Conservation (phyloP, 305 asterid genomes). For the Rubia peregrina region DNA sequence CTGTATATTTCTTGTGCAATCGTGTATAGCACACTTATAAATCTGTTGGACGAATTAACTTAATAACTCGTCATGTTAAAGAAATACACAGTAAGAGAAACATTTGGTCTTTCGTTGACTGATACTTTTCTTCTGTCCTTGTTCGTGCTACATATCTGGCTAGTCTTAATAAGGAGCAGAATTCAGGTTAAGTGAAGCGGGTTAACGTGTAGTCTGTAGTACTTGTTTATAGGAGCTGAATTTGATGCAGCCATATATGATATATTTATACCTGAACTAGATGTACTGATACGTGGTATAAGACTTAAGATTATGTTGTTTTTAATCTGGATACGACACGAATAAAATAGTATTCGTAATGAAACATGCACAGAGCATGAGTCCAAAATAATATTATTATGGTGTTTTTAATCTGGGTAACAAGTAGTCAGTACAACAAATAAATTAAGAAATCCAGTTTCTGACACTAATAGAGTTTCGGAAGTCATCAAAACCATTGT, state of each 20-base stretch:
- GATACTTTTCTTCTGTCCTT: background rate
- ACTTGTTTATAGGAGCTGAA: no score
- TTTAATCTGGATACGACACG: background rate
- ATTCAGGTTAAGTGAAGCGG: background rate
- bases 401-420: no score
- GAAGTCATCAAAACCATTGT: background rate
- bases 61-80: background rate
- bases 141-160: background rate
- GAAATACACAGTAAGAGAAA: background rate
- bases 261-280: no score
- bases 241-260: background rate
- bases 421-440: no score
- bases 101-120: background rate
- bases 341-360: background rate
- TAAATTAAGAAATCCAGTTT: no score
- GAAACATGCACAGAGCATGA: background rate
- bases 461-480: background rate
- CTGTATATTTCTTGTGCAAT: background rate
- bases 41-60: background rate
- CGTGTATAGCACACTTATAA: background rate
- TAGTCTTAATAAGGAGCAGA: background rate
- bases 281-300: no score
- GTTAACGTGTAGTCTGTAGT: background rate
- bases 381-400: no score
- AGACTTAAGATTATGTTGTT: no score